Conservation (phyloP, 495 filamentous ascomycete genomes). For the Usnea hakonensis region DNA sequence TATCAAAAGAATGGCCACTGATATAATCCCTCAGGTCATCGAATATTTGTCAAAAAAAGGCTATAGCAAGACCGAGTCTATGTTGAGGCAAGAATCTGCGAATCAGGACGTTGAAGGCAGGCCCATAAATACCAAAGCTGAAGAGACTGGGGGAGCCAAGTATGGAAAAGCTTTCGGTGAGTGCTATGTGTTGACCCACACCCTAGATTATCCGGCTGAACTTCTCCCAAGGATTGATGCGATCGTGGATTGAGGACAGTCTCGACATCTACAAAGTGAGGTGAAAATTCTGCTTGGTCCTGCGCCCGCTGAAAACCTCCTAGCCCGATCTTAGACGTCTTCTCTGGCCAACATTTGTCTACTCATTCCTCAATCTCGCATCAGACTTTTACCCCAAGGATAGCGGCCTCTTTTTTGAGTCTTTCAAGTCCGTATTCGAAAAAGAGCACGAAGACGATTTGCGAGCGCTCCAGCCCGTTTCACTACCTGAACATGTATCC, state of each 20-base stretch:
- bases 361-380: constrained; percentile 82
- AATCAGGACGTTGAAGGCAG: constrained; percentile 68
- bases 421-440: constrained; percentile 61
- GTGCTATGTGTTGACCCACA: constrained; percentile 12
- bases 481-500: constrained; percentile 65
- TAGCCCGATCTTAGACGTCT: constrained; percentile 82
- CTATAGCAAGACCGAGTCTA: constrained; percentile 85
- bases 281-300: neutral
- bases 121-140: constrained; percentile 50
- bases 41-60: constrained; percentile 96
- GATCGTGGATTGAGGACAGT: constrained; percentile 77
- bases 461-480: constrained; percentile 56
- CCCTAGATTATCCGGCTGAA: neutral
- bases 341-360: constrained; percentile 87
- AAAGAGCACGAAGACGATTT: constrained; percentile 71
- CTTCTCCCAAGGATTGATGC: constrained; percentile 32
- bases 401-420: constrained; percentile 59
- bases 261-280: constrained; percentile 87
- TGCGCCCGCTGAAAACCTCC: constrained; percentile 26
- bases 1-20: constrained; percentile 1
- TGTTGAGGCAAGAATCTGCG: constrained; percentile 84
- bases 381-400: constrained; percentile 62
- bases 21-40: constrained; percentile 57
- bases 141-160: constrained; percentile 65
- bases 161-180: constrained; percentile 65